Evolutionary conservation across 2,329 filamentous ascomycete species (phyloP), one percentile per base, ranked within the genome.

Genomic region (Ilyonectria robusta): DNA sequence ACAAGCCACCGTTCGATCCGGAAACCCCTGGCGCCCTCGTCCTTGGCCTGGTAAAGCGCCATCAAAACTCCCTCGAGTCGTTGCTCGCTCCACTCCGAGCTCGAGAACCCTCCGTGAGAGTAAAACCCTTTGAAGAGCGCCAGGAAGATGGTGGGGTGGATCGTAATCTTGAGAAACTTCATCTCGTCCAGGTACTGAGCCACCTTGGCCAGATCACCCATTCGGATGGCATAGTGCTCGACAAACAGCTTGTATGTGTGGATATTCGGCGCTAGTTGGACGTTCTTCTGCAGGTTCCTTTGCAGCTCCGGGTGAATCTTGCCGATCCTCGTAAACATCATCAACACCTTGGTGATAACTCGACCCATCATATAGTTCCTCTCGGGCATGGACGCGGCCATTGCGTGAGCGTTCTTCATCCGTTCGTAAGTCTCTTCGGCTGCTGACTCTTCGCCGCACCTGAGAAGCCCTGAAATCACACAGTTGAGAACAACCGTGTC

Each of bases 401-500:
- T 75, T 37, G 81, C 78, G 64, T 90, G 84, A 31, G 89, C 83
- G 2, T 81, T 81, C 79, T 94, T 95, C 95, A 99, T 98, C 67
- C 91, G 90, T 64, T 89, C 84, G 75, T 98, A 98, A 11, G 97
- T 89, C 66, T 92, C 87, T 72, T 95, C 91, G 3, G 95, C 96
- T 0, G 93, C 91, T 7, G 86, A 82, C 44, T 92, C 88, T 76
- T 99, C 95, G 46, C 92, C 92, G 15, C 92, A 91, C 62, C 90
- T 87, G 48, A 98, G 85, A 21, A 98, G 86, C 2, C 94, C 91
- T 0, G 90, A 86, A 68, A 98, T 93, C 74, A 98, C 90, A 73
- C 92, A 93, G 77, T 98, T 98, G 79, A 98, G 86, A 15, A 94
- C 92, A 3, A 92, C 86, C 0, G 93, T 95, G 78, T 98, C 95